Conservation (phyloP, 2,329 filamentous ascomycete species). For the Colletotrichum lini region DNA sequence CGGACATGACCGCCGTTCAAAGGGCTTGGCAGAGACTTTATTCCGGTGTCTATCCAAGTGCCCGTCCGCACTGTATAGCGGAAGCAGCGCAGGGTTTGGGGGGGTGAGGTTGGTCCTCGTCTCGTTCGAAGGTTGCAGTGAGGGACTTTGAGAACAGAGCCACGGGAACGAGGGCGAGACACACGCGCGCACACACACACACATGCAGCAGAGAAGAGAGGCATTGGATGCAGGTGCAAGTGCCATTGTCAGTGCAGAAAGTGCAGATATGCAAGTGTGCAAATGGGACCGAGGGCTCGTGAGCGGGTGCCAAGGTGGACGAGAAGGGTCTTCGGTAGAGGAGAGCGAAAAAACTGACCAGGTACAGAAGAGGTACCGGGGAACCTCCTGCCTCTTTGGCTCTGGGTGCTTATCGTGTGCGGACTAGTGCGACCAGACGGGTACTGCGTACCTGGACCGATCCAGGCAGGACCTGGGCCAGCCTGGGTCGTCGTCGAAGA, state of each 20-base stretch:
- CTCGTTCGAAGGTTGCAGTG: conserved; percentile 5
- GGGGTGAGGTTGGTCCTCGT: not conserved
- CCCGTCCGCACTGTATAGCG: conserved; percentile 23
- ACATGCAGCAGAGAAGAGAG: not conserved
- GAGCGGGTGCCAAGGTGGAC: conserved; percentile 9
- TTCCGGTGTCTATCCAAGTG: conserved; percentile 17
- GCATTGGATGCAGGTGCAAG: conserved; percentile 8
- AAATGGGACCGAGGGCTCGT: not conserved
- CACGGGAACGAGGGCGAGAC: not conserved
- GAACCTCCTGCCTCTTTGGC: conserved; percentile 12
- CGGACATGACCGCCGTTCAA: conserved; percentile 38
- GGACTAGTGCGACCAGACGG: not conserved
- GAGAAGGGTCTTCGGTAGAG: conserved; percentile 8
- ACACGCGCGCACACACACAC: not conserved
- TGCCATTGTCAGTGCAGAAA: conserved; percentile 12
- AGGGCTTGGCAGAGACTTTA: conserved; percentile 36
- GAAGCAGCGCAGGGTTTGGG: conserved; percentile 9
- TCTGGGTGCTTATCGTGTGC: conserved; percentile 15
- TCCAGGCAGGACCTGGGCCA: not conserved
- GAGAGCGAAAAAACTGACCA: not conserved
- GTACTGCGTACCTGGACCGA: conserved; percentile 2
- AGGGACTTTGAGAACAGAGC: conserved; percentile 1
- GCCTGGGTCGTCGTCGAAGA: conserved; percentile 2
- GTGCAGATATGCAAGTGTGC: conserved; percentile 12
- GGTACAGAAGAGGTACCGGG: conserved; percentile 4